Evolutionary conservation across 2,329 filamentous ascomycete genomes (phyloP), one percentile per base, ranked within the genome.

Genomic region (Fusarium chuoi): DNA sequence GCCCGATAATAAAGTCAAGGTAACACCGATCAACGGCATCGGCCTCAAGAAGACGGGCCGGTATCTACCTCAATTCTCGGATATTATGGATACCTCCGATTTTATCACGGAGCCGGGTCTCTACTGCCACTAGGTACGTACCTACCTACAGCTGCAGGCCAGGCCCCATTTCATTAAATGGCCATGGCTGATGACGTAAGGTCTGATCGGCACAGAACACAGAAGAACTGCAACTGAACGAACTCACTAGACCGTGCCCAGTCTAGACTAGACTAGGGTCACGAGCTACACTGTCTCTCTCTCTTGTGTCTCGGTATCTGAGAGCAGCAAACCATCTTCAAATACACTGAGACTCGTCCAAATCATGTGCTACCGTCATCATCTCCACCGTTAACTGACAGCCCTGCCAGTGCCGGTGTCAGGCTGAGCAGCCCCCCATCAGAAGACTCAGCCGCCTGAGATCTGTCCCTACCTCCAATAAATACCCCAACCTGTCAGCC

Each of bases 381-480:
- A 76, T 51, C 49, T 58, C 68, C 59, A 35, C 49, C 71, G 71
- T 71, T 39, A 51, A 51, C 48, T 76, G 68, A 72, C 65, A 56
- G 54, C 46, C 33, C 54, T 75, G 76, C 67, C 71, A 75, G 71
- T 65, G 62, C 48, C 56, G 60, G 62, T 73, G 76, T 73, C 73
- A 71, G 73, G 68, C 71, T 57, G 62, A 60, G 62, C 41, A 70
- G 62, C 62, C 67, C 72, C 60, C 70, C 66, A 74, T 81, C 80
- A 81, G 78, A 78, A 80, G 80, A 81, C 78, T 70, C 65, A 62
- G 61, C 68, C 78, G 74, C 73, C 77, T 79, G 78, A 75, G 75
- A 57, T 58, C 48, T 62, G 60, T 46, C 58, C 33, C 42, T 51
- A 46, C 58, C 59, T 39, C 24, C 33, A 28, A 28, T 39, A 54